Evolutionary conservation across 2,329 filamentous ascomycete species (phyloP).

Genomic region (Colletotrichum sojae): DNA sequence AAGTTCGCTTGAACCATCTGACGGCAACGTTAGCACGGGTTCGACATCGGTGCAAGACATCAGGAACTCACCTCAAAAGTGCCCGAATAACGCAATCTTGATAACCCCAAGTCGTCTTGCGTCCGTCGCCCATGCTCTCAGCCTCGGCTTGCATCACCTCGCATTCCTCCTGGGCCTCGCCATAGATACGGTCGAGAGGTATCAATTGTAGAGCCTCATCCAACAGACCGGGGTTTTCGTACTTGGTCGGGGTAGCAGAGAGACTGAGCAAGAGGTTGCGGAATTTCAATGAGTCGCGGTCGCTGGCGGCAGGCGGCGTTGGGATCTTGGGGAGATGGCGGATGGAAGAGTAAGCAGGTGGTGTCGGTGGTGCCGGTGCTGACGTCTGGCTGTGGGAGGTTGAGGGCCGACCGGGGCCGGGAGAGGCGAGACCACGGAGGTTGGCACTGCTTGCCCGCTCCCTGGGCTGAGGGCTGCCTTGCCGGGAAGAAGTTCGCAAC

Average conservation of each 20-base stretch:
- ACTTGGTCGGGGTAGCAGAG: slow-evolving; percentile 90
- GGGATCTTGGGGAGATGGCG: slow-evolving; percentile 72
- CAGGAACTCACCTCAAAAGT: slow-evolving; percentile 72
- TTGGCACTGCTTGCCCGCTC: slow-evolving; percentile 67
- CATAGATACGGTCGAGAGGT: slow-evolving; percentile 91
- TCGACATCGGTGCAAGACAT: not conserved
- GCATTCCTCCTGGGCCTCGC: slow-evolving; percentile 92
- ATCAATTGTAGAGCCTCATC: slow-evolving; percentile 92
- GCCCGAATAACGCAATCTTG: slow-evolving; percentile 96
- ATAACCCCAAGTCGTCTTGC: slow-evolving; percentile 93
- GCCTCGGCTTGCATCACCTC: slow-evolving; percentile 91
- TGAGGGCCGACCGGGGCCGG: slow-evolving; percentile 60
- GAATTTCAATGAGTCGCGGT: slow-evolving; percentile 80
- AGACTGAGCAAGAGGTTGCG: slow-evolving; percentile 87
- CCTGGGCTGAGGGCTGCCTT: slow-evolving; percentile 67
- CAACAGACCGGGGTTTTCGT: slow-evolving; percentile 94
- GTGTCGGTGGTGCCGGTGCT: slow-evolving; percentile 50
- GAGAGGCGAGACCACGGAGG: slow-evolving; percentile 57
- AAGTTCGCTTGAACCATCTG: slow-evolving; percentile 95
- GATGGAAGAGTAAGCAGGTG: slow-evolving; percentile 64
- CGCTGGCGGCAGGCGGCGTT: slow-evolving; percentile 76
- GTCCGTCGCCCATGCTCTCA: slow-evolving; percentile 85
- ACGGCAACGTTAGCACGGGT: slow-evolving; percentile 23
- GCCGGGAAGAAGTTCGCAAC: slow-evolving; percentile 68
- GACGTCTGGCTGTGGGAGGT: slow-evolving; percentile 56